Base-by-base conservation (phyloP, 768 basidiomycete species). In the Agrocybe chaxingu region DNA sequence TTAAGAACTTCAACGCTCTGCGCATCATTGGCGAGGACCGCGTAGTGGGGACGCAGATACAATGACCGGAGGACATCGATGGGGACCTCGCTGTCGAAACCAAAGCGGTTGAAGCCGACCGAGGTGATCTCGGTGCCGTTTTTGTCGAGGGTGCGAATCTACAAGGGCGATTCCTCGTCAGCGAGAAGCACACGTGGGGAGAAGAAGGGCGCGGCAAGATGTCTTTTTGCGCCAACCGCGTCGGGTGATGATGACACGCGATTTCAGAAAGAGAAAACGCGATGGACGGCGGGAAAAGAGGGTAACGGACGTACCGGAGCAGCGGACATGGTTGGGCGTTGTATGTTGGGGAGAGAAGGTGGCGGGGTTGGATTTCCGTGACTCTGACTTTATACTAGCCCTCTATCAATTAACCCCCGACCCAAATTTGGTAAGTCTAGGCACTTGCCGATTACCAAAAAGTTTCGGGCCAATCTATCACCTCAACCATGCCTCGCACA, bases 51-150 rank as follows among this genome's bases (percentile, higher is more conserved):
- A 8, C 90, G 83, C 37, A 97, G 80, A 71, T 96, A 96, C 41
- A 97, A 78, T n/a, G 87, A 82, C 45, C 94, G 87, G 47, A 96
- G 81, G 57, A 80, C 73, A 56, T 92, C 87, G 59, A 94, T 69
- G 51, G 86, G 66, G 54, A 94, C 89, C 60, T 87, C 82, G 59
- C 87, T 86, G 70, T 97, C 87, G 68, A 98, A 95, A 7, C 92
- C 93, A 58, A 97, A 97, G 49, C 86, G 81, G 55, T 87, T 69
- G 63, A 86, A 83, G 41, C 95, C 95, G 39, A 98, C 94, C 16
- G 82, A 74, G 48, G 74, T 80, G 60, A 94, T 92, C 62, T 85
- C 85, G 7, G 77, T 55, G 43, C 89, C 91, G 52, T 81, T 77
- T 71, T 87, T 88, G 67, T 89, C 91, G 53, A 88, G 67, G 32